Base-by-base conservation (phyloP, 371 early-diverging fungal genomes). In the Lichtheimia ramosa region DNA sequence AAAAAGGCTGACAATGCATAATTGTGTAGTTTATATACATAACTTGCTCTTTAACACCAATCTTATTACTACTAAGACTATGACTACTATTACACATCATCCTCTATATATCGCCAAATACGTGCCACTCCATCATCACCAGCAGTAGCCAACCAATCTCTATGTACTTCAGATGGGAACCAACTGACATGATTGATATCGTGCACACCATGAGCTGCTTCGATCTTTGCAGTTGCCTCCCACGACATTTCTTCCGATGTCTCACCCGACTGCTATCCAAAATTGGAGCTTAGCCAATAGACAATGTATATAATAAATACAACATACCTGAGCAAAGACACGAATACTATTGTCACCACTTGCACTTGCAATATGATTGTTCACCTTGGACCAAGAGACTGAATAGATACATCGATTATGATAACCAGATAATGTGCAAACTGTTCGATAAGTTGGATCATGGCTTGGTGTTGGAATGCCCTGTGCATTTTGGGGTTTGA, bases 141-240 rank as follows among this genome's bases (percentile, higher is more conserved):
- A 7, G 86, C 89, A 1, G 92, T 87, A 6, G 93, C 91, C 39
- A 97, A 71, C 80, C 88, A 83, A 41, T 88, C 77, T 3, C 75
- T 79, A 56, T 87, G 80, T 4, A 58, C 70, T 43, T 73, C 75
- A n/a, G 69, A 68, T 0, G 93, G 93, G 62, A 87, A 91, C 96
- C 96, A 97, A 16, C 79, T 65, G 5, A 95, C 94, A 58, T 89
- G 87, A 74, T 97, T 97, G 51, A 96, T 82, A 70, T 97, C 97
- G 58, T 78, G 79, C 5, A 87, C 82, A 5, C 93, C 93, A 64
- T 95, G 96, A 1, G 94, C 92, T 49, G 81, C 73, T 16, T 68
- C 59, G 14, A 81, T 57, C 7, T 71, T 74, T 0, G 82, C 71
- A 7, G 76, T 62, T 39, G 77, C 56, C n/a, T 59, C 67, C 66